Percentiles rank a stretch among this genome's conserved stretches.
These are phyloP conservation scores for Spathaspora arborariae DNA, from an alignment of 805 yeast genomes.

Conservation along the genomic window DNA sequence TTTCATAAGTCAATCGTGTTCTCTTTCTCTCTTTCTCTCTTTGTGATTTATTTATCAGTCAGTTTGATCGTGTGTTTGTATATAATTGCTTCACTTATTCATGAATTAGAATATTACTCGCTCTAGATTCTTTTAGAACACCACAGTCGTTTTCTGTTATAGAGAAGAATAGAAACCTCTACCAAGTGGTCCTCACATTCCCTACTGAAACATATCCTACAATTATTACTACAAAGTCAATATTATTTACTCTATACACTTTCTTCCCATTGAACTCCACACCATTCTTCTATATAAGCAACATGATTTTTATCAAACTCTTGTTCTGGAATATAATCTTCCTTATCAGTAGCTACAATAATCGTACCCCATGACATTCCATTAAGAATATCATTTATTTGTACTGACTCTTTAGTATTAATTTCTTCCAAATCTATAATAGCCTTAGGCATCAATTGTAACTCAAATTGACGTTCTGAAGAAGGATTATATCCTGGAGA, in stretches of 20 bases:
- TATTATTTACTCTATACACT: slow-evolving; percentile 13
- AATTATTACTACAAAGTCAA: neutral
- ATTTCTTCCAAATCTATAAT: slow-evolving; percentile 74
- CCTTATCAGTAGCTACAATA: slow-evolving; percentile 70
- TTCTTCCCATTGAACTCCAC: slow-evolving; percentile 84
- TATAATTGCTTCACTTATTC: too few relatives aligned
- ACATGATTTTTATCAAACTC: slow-evolving; percentile 57
- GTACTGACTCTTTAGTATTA: slow-evolving; percentile 14
- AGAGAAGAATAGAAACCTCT: too few relatives aligned
- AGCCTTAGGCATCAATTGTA: slow-evolving; percentile 92
- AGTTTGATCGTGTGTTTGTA: too few relatives aligned
- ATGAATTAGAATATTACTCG: too few relatives aligned
- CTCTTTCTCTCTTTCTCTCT: too few relatives aligned
- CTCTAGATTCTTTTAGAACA: too few relatives aligned
- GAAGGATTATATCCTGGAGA: slow-evolving; percentile 59
- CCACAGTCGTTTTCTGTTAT: too few relatives aligned
- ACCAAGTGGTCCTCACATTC: too few relatives aligned
- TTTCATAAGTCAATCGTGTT: too few relatives aligned
- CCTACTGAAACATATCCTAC: neutral
- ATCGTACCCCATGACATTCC: slow-evolving; percentile 99
- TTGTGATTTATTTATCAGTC: too few relatives aligned
- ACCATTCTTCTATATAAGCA: slow-evolving; percentile 79
- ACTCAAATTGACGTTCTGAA: slow-evolving; percentile 63
- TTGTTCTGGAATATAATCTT: slow-evolving; percentile 53
- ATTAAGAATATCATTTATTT: slow-evolving; percentile 41